phyloP scores from a whole-genome alignment of 2,329 filamentous ascomycete species.

The Pseudocercospora musae region DNA sequence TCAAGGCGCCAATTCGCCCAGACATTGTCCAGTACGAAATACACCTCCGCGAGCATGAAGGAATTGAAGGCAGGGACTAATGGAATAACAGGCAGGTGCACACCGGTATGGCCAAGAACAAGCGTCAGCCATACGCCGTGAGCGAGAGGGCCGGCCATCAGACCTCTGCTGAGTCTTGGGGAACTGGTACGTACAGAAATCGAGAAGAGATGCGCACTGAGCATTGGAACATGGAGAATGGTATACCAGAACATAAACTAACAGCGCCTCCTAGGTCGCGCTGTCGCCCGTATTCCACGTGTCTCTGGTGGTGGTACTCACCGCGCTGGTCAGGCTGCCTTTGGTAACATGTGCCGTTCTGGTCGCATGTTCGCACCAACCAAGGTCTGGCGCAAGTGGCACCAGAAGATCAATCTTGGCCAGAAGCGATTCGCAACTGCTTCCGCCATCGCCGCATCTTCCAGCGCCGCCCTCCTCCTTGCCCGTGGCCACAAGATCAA shows the following conservation, averaged over 20 bases:
- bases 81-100: conserved; percentile 63
- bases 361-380: conserved; percentile 99
- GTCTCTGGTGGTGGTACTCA: conserved; percentile 99
- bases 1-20: conserved; percentile 93
- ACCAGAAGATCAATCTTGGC: conserved; percentile 99
- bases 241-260: conserved; percentile 13
- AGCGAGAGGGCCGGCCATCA: conserved; percentile 99
- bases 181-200: conserved; percentile 68
- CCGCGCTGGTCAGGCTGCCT: conserved; percentile 99
- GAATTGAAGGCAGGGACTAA: conserved; percentile 27
- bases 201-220: conserved; percentile 8
- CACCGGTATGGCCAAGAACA: conserved; percentile 99
- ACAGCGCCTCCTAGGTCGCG: conserved; percentile 65
- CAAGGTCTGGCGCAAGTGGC: conserved; percentile 99
- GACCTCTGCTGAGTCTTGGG: conserved; percentile 99
- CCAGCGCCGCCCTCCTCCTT: conserved; percentile 88
- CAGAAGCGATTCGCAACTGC: conserved; percentile 99
- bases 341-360: conserved; percentile 99
- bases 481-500: conserved; percentile 96
- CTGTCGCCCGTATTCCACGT: conserved; percentile 99
- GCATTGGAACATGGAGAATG: conserved; percentile 2
- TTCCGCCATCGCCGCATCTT: conserved; percentile 94
- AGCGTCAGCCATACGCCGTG: conserved; percentile 98
- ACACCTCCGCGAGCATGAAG: conserved; percentile 6
- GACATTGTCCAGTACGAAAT: conserved; percentile 91